A percentile compares a stretch with the other conserved stretches of the same genome.
Evolutionary conservation across 495 filamentous ascomycete species (phyloP).

Genomic region (Geoglossum glabrum): DNA sequence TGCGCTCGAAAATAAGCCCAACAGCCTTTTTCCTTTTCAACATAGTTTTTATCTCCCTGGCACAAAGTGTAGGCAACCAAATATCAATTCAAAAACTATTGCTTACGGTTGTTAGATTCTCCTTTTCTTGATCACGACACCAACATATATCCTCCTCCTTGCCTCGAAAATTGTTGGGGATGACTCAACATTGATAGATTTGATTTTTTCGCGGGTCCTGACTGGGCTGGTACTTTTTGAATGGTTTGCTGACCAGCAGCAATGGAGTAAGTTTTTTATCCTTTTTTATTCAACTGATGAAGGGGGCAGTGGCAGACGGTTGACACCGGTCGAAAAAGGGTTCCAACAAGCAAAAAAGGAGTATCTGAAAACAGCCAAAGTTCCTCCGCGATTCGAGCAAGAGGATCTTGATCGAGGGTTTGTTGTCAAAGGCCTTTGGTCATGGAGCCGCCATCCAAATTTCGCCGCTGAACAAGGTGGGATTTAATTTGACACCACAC

Average conservation of each 20-base stretch:
- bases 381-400: conserved; percentile 36
- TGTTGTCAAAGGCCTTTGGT: conserved; percentile 67
- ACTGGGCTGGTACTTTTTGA: conserved; percentile 55
- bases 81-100: not conserved
- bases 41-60: conserved; percentile 63
- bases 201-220: conserved; percentile 43
- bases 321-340: conserved; percentile 18
- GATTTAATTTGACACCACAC: not conserved
- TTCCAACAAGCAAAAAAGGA: conserved; percentile 64
- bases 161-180: conserved; percentile 23
- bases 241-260: conserved; percentile 74
- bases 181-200: conserved; percentile 32
- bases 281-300: conserved; percentile 1
- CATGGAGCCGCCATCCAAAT: conserved; percentile 77
- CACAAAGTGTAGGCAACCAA: conserved; percentile 44
- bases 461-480: conserved; percentile 65
- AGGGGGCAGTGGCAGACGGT: not conserved
- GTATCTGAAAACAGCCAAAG: conserved; percentile 52
- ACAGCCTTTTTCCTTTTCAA: conserved; percentile 66
- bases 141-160: conserved; percentile 64
- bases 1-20: conserved; percentile 26
- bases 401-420: conserved; percentile 87
- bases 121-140: conserved; percentile 53
- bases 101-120: conserved; percentile 23
- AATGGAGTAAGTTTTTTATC: conserved; percentile 44